Evolutionary conservation across 306 rosid genomes (phyloP).

Genomic region (Quercus rubra): DNA sequence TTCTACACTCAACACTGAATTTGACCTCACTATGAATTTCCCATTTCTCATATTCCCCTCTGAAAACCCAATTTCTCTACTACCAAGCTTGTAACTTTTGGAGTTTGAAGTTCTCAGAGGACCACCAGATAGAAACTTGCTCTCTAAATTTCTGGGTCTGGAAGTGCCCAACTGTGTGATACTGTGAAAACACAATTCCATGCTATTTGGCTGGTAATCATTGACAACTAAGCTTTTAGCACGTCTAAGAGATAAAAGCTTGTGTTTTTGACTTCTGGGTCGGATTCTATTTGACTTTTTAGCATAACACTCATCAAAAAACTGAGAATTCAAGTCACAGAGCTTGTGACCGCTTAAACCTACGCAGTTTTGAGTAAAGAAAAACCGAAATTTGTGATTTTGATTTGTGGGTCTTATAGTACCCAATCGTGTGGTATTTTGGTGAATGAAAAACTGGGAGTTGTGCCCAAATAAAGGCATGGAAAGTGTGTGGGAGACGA

Average conservation of each 20-base stretch:
- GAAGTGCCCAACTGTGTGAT: not conserved
- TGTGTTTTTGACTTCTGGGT: constrained; percentile 18
- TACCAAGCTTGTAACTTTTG: not conserved
- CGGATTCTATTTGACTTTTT: not conserved
- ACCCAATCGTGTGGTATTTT: not conserved
- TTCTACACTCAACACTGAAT: constrained; percentile 32
- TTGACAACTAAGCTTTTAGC: not conserved
- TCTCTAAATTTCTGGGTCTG: not conserved
- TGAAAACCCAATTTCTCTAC: constrained; percentile 7
- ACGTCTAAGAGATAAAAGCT: not conserved
- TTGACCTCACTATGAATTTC: constrained; percentile 32
- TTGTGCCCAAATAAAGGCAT: constrained; percentile 18
- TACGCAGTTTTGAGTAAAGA: not conserved
- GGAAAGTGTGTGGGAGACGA: constrained; percentile 33
- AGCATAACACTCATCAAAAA: not conserved
- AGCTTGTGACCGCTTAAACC: not conserved
- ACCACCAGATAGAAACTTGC: not conserved
- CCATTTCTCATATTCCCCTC: constrained; percentile 15
- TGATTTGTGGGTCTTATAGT: constrained; percentile 3
- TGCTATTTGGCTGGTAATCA: not conserved
- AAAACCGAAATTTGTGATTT: not conserved
- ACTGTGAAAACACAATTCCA: constrained; percentile 16
- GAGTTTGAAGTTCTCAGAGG: not conserved
- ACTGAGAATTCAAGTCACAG: not conserved
- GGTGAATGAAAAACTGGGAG: constrained; percentile 16